Evolutionary conservation across 169 alveolate species (phyloP).

Genomic region (Eimeria brunetti): DNA sequence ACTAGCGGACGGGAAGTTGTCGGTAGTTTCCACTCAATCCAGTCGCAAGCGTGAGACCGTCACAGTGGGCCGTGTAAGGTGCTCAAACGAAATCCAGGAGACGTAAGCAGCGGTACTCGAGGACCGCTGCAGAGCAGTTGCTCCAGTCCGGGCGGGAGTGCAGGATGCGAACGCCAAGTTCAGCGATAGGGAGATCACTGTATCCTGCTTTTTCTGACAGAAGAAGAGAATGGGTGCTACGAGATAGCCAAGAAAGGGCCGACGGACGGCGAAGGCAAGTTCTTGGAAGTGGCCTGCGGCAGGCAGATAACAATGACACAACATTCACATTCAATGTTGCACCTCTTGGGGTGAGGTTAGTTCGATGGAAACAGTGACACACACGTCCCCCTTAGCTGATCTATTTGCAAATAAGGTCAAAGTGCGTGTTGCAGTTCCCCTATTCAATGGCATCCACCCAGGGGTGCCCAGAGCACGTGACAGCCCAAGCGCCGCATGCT

Average conservation of each 20-base stretch:
- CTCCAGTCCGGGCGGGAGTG: not conserved
- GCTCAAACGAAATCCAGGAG: not conserved
- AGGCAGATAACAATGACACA: constrained; percentile 28
- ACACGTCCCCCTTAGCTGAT: not conserved
- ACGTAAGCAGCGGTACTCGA: not conserved
- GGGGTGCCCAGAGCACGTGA: constrained; percentile 1
- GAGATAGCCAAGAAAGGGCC: constrained; percentile 29
- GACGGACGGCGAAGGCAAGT: not conserved
- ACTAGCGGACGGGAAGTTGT: not conserved
- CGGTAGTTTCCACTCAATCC: not conserved
- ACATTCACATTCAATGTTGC: constrained; percentile 10
- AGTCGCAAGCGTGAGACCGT: not conserved
- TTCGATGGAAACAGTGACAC: not conserved
- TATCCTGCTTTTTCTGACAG: not conserved
- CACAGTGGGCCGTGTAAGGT: not conserved
- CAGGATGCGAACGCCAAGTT: constrained; percentile 32
- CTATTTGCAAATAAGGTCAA: not conserved
- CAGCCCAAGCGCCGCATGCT: constrained; percentile 33
- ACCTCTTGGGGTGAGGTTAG: not conserved
- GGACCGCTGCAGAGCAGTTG: constrained; percentile 27
- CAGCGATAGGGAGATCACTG: constrained; percentile 21
- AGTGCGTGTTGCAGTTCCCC: not conserved
- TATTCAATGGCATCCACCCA: not conserved
- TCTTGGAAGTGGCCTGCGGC: constrained; percentile 31
- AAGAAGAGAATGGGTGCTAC: constrained; percentile 17